Evolutionary conservation across 495 filamentous ascomycete species (phyloP).

Genomic region (Alectoria sarmentosa): DNA sequence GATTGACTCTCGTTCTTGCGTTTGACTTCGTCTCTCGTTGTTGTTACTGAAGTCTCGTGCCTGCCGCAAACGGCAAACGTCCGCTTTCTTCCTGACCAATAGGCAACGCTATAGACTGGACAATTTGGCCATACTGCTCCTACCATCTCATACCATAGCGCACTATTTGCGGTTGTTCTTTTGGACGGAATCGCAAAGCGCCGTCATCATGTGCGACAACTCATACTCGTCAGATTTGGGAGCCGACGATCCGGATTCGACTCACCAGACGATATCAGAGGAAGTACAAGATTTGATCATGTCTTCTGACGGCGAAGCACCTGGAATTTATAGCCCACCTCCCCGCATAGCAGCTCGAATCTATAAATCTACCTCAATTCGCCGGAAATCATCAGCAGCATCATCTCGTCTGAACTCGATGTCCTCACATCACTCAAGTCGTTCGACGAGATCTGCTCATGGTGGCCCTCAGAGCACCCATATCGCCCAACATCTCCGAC

Average conservation of each 20-base stretch:
- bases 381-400: constrained; percentile 73
- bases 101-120: neutral
- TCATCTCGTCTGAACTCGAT: constrained; percentile 87
- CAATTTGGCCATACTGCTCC: neutral
- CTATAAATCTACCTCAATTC: constrained; percentile 55
- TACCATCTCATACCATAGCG: neutral
- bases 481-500: constrained; percentile 83
- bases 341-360: constrained; percentile 83
- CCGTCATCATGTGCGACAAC: constrained; percentile 13
- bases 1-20: constrained; percentile 1
- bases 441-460: constrained; percentile 55
- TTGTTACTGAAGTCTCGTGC: constrained; percentile 7
- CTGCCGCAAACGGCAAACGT: constrained; percentile 17
- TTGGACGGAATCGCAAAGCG: neutral
- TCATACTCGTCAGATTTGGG: constrained; percentile 22
- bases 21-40: neutral
- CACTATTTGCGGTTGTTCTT: neutral
- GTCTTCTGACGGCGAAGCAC: constrained; percentile 36
- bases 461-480: constrained; percentile 68
- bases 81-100: neutral
- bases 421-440: constrained; percentile 75
- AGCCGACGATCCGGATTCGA: constrained; percentile 16
- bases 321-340: constrained; percentile 56
- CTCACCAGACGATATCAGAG: constrained; percentile 25
- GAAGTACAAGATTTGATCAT: constrained; percentile 28